Conservation (phyloP, 208 protist genomes). For the Acanthamoeba castellanii region DNA sequence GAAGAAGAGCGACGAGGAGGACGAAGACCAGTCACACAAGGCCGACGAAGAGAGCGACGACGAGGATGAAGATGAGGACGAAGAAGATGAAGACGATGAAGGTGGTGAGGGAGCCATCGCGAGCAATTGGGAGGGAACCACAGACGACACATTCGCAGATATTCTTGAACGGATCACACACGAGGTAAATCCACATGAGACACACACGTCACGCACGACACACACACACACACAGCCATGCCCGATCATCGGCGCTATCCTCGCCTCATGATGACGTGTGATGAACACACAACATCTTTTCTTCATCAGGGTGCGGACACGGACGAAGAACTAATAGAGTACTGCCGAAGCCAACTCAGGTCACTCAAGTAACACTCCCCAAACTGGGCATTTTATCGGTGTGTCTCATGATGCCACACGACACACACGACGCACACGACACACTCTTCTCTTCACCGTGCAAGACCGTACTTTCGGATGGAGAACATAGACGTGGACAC, state of each 20-base stretch:
- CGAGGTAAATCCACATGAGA: background rate
- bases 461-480: background rate
- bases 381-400: background rate
- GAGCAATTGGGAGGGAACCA: background rate
- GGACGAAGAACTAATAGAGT: conserved; percentile 20
- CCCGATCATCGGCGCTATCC: background rate
- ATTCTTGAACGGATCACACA: background rate
- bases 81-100: background rate
- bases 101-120: background rate
- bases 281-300: background rate
- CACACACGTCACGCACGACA: background rate
- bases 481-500: conserved; percentile 24
- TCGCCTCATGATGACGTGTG: background rate
- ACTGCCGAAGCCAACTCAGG: conserved; percentile 1
- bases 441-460: too few relatives aligned
- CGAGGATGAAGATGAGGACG: background rate
- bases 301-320: background rate
- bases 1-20: background rate
- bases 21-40: background rate
- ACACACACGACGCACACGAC: too few relatives aligned
- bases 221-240: too few relatives aligned
- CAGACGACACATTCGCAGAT: background rate
- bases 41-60: background rate
- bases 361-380: background rate
- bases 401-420: background rate